Evolutionary conservation across 2,329 filamentous ascomycete species (phyloP), one percentile per base, ranked within the genome.

Genomic region (Fusarium sp.): DNA sequence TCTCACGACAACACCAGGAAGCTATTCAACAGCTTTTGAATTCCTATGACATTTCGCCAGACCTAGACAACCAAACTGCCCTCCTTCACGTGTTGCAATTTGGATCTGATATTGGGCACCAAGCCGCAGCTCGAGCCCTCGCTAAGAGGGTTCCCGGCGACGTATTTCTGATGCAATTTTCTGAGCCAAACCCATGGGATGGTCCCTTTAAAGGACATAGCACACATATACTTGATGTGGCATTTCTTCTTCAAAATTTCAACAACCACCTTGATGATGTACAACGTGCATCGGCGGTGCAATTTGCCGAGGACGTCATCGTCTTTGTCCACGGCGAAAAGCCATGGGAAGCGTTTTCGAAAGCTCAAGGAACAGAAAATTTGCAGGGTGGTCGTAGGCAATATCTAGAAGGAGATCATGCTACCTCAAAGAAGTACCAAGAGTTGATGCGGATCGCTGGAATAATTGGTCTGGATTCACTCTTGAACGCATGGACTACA

Each of bases 241-340:
- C 63, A 8, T 63, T 67, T 34, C 44, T 67, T 3, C 33, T 67
- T 6, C 59, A 67, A 26, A 67, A 67, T 19, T 67, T 28, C 8
- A 67, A 67, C 24, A 44, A 59, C 8, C 40, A 51, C 13, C 40
- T 66, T 3, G 28, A 55, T 15, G 14, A 21, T 2, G 13, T 21
- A 6, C 58, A 66, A 19, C 42, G 31, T 8, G 45, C 53, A 10
- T 22, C 45, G 5, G 62, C 62, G n/a, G 36, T 34, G 2, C 34
- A n/a, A 11, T 44, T 65, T 54, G 51, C 52, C 8, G 7, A 42
- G 28, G 57, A 65, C 38, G 34, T 61, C 8, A 57, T 65, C 22
- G 10, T 8, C 3, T 65, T 65, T 24, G 22, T 40, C 7, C 15
- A 53, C 15, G 62, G 62, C 1, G 31, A 59, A 31, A 47, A 53